Evolutionary conservation across 78 protist genomes (phyloP).

Genomic region (Neovahlkampfia damariscottae): DNA sequence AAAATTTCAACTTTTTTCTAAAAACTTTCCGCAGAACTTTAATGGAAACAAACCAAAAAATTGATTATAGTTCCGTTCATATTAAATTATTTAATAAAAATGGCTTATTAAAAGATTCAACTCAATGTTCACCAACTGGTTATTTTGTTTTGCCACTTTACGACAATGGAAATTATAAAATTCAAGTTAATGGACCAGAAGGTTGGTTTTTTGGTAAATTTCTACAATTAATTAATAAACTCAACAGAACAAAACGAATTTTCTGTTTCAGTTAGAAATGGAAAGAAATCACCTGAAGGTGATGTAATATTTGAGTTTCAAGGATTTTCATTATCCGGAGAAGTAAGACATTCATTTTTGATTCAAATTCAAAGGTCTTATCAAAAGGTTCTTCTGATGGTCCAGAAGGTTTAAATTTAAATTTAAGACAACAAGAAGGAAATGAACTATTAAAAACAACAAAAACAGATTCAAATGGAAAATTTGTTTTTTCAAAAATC

Average conservation of each 20-base stretch:
- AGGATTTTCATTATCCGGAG: background rate
- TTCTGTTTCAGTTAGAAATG: background rate
- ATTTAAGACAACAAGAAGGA: too few relatives aligned
- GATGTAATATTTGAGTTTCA: background rate
- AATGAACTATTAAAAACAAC: too few relatives aligned
- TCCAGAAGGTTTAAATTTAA: too few relatives aligned
- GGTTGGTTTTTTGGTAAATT: too few relatives aligned
- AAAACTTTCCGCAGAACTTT: too few relatives aligned
- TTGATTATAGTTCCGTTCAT: background rate
- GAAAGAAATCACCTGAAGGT: background rate
- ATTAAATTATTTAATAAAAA: background rate
- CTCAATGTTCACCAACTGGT: background rate
- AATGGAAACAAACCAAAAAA: too few relatives aligned
- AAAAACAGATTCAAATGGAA: background rate
- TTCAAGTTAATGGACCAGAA: background rate
- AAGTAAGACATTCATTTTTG: background rate
- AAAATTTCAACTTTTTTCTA: too few relatives aligned
- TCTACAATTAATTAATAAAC: background rate
- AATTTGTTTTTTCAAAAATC: background rate
- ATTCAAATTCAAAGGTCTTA: background rate
- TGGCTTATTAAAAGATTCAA: background rate
- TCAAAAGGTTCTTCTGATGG: background rate
- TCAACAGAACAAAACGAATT: background rate
- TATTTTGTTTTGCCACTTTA: background rate
- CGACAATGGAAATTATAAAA: background rate